Conservation (phyloP, 495 filamentous ascomycete genomes). For the Penicillium angulare region DNA sequence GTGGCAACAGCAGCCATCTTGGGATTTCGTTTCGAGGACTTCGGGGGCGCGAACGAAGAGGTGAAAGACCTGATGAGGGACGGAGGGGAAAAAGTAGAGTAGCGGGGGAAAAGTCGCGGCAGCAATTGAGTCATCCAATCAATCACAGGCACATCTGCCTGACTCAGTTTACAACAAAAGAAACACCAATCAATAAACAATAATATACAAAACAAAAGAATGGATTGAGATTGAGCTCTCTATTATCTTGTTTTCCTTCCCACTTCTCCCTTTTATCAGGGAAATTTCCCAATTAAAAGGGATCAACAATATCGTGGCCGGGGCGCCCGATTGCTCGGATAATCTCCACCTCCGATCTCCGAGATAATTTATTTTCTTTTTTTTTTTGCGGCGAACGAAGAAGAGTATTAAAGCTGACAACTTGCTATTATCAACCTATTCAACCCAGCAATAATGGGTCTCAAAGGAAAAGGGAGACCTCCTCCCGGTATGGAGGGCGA, state of each 20-base stretch:
- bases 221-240: slow-evolving; percentile 3
- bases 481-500: slow-evolving; percentile 28
- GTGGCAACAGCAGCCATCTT: slow-evolving; percentile 68
- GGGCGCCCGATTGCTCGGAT: slow-evolving; percentile 12
- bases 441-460: slow-evolving; percentile 21
- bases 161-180: slow-evolving; percentile 17
- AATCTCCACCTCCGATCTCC: slow-evolving; percentile 16
- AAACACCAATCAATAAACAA: slow-evolving; percentile 3
- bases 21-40: slow-evolving; percentile 30
- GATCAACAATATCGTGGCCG: slow-evolving; percentile 10
- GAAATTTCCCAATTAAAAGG: slow-evolving; percentile 7
- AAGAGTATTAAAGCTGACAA: slow-evolving; percentile 3
- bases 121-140: slow-evolving; percentile 49
- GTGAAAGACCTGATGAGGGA: slow-evolving; percentile 28
- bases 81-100: slow-evolving; percentile 40
- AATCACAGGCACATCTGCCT: slow-evolving; percentile 18
- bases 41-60: slow-evolving; percentile 21
- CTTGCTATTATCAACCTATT: not conserved
- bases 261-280: slow-evolving; percentile 6
- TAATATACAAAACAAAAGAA: slow-evolving; percentile 1
- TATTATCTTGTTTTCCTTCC: slow-evolving; percentile 1
- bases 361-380: slow-evolving; percentile 30
- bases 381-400: slow-evolving; percentile 1
- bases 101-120: slow-evolving; percentile 35
- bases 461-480: slow-evolving; percentile 23